phyloP scores from a whole-genome alignment of 1,284 basidiomycete species.

The Ustilago crameri region DNA sequence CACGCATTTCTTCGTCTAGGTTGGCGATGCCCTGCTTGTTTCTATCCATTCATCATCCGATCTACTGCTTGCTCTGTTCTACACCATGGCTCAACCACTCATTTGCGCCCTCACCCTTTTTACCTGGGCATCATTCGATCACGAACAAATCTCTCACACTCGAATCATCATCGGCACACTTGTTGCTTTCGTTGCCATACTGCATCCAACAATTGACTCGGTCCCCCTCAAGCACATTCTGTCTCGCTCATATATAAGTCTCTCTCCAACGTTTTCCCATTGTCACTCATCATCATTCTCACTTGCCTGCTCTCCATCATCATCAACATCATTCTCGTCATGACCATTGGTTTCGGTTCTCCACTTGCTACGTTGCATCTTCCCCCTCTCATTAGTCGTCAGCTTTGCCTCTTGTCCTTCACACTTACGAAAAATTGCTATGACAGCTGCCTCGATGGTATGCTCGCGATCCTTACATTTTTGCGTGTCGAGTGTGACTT shows the following conservation, averaged over 20 bases:
- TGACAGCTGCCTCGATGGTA: constrained; percentile 21
- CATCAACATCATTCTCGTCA: constrained; percentile 3
- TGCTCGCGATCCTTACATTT: not conserved
- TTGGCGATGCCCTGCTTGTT: not conserved
- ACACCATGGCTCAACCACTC: no score
- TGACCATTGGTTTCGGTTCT: not conserved
- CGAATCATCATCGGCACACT: no score
- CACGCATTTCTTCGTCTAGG: constrained; percentile 64
- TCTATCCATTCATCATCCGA: not conserved
- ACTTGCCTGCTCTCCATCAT: not conserved
- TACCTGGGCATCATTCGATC: no score
- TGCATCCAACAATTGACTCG: not conserved
- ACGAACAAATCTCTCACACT: no score
- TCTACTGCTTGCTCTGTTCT: no score
- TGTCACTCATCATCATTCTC: not conserved
- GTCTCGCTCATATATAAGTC: not conserved
- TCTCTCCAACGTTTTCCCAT: not conserved
- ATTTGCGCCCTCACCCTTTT: no score
- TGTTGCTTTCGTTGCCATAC: not conserved
- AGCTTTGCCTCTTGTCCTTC: not conserved
- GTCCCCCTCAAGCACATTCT: not conserved
- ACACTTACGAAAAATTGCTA: not conserved
- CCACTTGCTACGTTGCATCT: constrained; percentile 15
- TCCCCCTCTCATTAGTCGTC: not conserved
- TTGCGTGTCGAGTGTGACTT: not conserved